phyloP scores from a whole-genome alignment of 2,329 filamentous ascomycete species.

The Arthrobotrys conoides region DNA sequence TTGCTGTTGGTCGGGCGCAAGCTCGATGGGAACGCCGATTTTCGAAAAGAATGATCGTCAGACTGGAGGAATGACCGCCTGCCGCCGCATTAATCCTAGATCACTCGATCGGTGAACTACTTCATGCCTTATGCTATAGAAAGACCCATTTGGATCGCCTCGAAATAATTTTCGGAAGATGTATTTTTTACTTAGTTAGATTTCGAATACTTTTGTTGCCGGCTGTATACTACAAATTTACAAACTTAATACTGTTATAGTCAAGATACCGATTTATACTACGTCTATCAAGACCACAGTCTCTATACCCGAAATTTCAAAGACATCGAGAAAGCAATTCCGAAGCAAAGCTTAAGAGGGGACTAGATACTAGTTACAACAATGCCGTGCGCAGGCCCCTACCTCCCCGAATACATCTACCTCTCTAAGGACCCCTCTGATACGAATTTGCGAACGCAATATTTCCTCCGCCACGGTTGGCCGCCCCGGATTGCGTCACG shows the following conservation, averaged over 20 bases:
- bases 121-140: not conserved
- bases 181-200: too few species aligned
- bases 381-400: conserved; percentile 39
- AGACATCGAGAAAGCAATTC: too few species aligned
- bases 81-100: conserved; percentile 2
- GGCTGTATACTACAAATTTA: too few species aligned
- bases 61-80: not conserved
- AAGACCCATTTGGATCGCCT: not conserved
- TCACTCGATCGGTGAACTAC: not conserved
- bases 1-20: not conserved
- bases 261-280: too few species aligned
- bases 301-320: too few species aligned
- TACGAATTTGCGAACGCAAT: not conserved
- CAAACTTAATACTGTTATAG: too few species aligned
- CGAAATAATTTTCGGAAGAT: not conserved
- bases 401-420: conserved; percentile 12
- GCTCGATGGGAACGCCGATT: not conserved
- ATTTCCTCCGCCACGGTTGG: conserved; percentile 33
- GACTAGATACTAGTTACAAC: too few species aligned
- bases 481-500: conserved; percentile 1
- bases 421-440: not conserved
- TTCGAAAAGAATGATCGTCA: conserved; percentile 2
- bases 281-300: too few species aligned
- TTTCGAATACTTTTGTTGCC: too few species aligned
- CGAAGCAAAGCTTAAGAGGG: too few species aligned